Evolutionary conservation across 2,329 filamentous ascomycete genomes (phyloP).

Genomic region (Emmonsia crescens): DNA sequence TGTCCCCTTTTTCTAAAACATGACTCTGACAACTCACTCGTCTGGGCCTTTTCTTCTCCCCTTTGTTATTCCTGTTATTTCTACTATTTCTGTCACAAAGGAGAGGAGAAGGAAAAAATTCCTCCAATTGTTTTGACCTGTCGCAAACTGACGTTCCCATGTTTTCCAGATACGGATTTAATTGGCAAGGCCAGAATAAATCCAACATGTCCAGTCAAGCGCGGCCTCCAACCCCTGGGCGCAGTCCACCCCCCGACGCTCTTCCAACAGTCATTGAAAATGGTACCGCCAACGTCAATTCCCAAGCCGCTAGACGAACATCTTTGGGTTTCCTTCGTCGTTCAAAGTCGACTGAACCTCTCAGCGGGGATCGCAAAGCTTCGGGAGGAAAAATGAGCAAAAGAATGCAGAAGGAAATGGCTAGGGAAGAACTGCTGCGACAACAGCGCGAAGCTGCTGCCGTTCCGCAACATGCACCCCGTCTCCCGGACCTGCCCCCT

Average conservation of each 20-base stretch:
- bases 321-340: constrained; percentile 53
- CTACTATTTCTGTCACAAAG: background rate
- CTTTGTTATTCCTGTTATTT: background rate
- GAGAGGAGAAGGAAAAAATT: background rate
- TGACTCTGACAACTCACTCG: constrained; percentile 1
- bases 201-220: constrained; percentile 5
- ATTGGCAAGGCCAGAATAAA: background rate
- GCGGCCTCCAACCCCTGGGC: constrained; percentile 27
- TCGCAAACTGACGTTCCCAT: background rate
- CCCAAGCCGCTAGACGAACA: constrained; percentile 30
- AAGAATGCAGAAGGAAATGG: constrained; percentile 29
- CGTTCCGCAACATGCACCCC: constrained; percentile 50
- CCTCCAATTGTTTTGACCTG: background rate
- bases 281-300: constrained; percentile 14
- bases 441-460: constrained; percentile 45
- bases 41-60: background rate
- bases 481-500: constrained; percentile 38
- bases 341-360: constrained; percentile 53
- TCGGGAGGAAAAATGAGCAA: constrained; percentile 25
- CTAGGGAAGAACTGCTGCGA: constrained; percentile 42
- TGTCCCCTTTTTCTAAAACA: constrained; percentile 1
- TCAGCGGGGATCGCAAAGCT: constrained; percentile 42
- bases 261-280: constrained; percentile 28
- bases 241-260: constrained; percentile 24
- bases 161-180: background rate